These are phyloP conservation scores for Ensete glaucum DNA, from an alignment of 176 grass and related monocot species.

Conservation along the genomic window DNA sequence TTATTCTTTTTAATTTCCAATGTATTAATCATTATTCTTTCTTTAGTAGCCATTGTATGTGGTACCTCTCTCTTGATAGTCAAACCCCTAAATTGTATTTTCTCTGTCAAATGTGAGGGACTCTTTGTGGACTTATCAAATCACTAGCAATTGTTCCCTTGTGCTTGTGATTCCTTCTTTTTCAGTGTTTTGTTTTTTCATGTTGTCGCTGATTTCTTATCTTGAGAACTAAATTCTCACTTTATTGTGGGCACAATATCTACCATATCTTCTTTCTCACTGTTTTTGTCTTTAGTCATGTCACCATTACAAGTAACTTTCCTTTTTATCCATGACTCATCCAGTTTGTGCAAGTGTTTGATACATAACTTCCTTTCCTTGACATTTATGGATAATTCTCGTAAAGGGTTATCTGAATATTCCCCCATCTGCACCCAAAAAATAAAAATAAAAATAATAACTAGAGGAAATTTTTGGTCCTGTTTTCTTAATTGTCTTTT, in stretches of 20 bases:
- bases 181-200: neutral
- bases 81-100: too few relatives aligned
- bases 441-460: too few relatives aligned
- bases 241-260: neutral
- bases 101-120: neutral
- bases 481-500: too few relatives aligned
- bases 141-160: neutral
- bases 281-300: neutral
- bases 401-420: too few relatives aligned
- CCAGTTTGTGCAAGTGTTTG: neutral
- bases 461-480: too few relatives aligned
- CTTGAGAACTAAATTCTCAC: conserved; percentile 1
- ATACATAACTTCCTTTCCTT: neutral
- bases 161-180: neutral
- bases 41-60: too few relatives aligned
- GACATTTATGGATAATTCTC: neutral
- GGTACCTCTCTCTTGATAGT: too few relatives aligned
- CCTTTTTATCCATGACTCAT: neutral
- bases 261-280: neutral
- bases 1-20: too few relatives aligned
- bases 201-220: neutral
- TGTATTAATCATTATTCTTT: too few relatives aligned
- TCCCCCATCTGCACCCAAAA: too few relatives aligned
- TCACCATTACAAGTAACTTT: conserved; percentile 14
- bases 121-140: neutral